phyloP scores from a whole-genome alignment of 805 yeast genomes.

The Hanseniaspora lachancei region DNA sequence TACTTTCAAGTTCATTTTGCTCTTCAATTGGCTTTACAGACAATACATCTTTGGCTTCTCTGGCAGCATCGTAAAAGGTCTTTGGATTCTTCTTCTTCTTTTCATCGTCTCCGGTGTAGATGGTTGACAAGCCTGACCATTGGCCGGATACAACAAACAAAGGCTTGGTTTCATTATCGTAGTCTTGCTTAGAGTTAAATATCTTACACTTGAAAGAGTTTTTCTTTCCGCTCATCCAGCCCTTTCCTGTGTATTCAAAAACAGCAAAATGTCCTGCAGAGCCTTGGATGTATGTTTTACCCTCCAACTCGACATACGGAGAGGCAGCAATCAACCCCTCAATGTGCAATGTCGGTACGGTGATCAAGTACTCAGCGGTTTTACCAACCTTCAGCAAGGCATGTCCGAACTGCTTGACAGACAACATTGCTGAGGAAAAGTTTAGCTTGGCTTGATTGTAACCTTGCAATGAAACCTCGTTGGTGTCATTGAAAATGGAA shows the following conservation, averaged over 20 bases:
- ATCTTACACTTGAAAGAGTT: slow-evolving; percentile 82
- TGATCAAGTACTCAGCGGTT: slow-evolving; percentile 40
- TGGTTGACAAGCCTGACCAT: slow-evolving; percentile 72
- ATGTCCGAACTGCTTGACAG: slow-evolving; percentile 86
- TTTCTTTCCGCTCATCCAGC: slow-evolving; percentile 90
- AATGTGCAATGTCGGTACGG: slow-evolving; percentile 89
- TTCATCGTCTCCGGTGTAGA: slow-evolving; percentile 23
- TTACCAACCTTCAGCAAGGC: slow-evolving; percentile 43
- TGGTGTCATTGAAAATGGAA: slow-evolving; percentile 58
- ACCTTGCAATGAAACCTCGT: slow-evolving; percentile 64
- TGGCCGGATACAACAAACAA: slow-evolving; percentile 76
- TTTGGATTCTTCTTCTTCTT: slow-evolving; percentile 30
- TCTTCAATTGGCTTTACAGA: slow-evolving; percentile 67
- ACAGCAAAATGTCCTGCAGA: slow-evolving; percentile 62
- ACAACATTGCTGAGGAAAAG: slow-evolving; percentile 61
- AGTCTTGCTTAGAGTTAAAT: slow-evolving; percentile 38
- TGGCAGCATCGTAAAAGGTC: slow-evolving; percentile 51
- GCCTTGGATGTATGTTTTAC: slow-evolving; percentile 70
- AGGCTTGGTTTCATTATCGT: slow-evolving; percentile 44
- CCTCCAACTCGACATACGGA: slow-evolving; percentile 91
- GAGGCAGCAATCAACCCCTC: slow-evolving; percentile 85
- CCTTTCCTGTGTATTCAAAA: slow-evolving; percentile 79
- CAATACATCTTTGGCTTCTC: slow-evolving; percentile 40
- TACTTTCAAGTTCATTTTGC: slow-evolving; percentile 69
- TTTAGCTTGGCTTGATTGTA: slow-evolving; percentile 81